Evolutionary conservation across 768 basidiomycete genomes (phyloP).

Genomic region (Amanita rubescens): DNA sequence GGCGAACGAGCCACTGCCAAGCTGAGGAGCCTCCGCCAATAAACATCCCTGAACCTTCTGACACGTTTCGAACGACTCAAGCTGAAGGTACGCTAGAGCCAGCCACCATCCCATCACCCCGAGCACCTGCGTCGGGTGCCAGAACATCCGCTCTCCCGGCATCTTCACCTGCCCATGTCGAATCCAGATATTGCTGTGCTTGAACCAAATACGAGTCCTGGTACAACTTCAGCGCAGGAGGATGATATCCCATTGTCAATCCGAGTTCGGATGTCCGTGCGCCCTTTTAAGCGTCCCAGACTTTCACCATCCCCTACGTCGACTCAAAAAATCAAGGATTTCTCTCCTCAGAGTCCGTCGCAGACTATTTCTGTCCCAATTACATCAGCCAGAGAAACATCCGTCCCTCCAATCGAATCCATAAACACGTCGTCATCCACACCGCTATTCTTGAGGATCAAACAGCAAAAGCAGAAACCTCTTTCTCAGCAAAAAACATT

Average conservation of each 20-base stretch:
- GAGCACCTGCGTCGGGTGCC: not conserved
- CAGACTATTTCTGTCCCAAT: not conserved
- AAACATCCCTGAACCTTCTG: not conserved
- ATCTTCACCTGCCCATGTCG: slow-evolving; percentile 14
- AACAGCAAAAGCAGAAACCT: slow-evolving; percentile 8
- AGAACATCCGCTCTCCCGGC: not conserved
- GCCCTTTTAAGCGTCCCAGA: slow-evolving; percentile 3
- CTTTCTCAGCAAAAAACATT: not conserved
- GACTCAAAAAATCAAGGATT: not conserved
- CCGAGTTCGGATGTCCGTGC: not conserved
- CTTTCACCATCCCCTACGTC: not conserved
- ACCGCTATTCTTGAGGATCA: slow-evolving; percentile 2
- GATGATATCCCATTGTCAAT: not conserved
- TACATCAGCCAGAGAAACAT: slow-evolving; percentile 12
- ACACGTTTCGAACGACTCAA: not conserved
- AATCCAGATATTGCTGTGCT: slow-evolving; percentile 23
- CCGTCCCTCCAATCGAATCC: slow-evolving; percentile 21
- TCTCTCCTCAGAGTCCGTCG: not conserved
- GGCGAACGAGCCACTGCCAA: slow-evolving; percentile 3
- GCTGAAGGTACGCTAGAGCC: not conserved
- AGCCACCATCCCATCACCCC: not conserved
- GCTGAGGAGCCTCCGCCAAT: not conserved
- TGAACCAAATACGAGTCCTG: slow-evolving; percentile 7
- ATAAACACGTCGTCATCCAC: slow-evolving; percentile 12
- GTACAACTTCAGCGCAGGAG: not conserved